Base-by-base conservation (phyloP, 345 rosid species). In the Erucastrum elatum region DNA sequence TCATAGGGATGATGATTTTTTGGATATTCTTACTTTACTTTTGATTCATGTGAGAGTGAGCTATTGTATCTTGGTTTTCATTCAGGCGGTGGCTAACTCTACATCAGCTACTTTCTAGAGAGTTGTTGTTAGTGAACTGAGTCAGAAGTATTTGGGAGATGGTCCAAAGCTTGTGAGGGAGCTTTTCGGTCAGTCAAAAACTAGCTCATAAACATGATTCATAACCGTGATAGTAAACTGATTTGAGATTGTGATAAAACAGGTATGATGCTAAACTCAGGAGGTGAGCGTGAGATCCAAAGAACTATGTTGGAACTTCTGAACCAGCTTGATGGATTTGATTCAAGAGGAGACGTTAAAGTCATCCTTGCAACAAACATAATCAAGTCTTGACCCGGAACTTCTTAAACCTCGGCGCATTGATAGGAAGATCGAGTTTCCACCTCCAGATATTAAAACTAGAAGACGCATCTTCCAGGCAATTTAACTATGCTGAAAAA, bases 211-310 rank as follows among this genome's bases (percentile, higher is more conserved):
- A 6, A 16, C 15, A 2, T 62, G 66, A 5, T 37, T 8, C 44
- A 37, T 7, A 29, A 64, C 27, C 1, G 37, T 13, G 10, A n/a
- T 63, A 6, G 41, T 31, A n/a, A 37, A 63, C 41, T 63, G 41
- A 31, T 30, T 31, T 6, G 3, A 63, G 25, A 2, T n/a, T 62
- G 61, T 29, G 39, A 67, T 65, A 4, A 63, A 31, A 51, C 31
- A 93, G 98, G 85, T 96, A 96, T 31, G 97, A 96, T 66, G 97
- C 97, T 16, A n/a, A 86, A 91, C 86, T 93, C 99, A 35, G 99
- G 99, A 65, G 98, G 97, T 64, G 97, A 95, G 64, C 94, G 97
- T 77, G 98, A 93, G 84, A 96, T 96, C 70, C 99, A 96, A 82
- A 88, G 39, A 35, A 35, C 39, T 35, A 35, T 35, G 41, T 37